Base-by-base conservation (phyloP, 768 basidiomycete genomes). In the Amyloporia xantha region DNA sequence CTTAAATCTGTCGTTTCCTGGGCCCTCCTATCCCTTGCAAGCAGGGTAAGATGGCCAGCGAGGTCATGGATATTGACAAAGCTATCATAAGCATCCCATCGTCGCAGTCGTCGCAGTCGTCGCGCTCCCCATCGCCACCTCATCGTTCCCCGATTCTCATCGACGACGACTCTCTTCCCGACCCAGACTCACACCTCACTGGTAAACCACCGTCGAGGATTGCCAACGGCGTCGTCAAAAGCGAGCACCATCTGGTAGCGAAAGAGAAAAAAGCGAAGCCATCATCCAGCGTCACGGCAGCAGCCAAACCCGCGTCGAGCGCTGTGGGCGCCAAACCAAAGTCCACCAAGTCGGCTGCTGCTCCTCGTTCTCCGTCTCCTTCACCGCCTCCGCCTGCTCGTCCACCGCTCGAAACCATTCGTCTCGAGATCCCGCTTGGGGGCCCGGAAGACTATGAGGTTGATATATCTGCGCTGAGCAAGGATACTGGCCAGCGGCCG, bases 381-480 rank as follows among this genome's bases (percentile, higher is more conserved):
- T 77, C 81, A 2, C 79, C 81, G 4, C 67, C 64, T 12, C 73
- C 50, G 44, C 71, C 62, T n/a, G 65, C 72, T 23, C 67, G 66
- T 1, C 75, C 74, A 4, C 80, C 76, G 0, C 64, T 81, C 15
- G 68, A 74, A 46, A 90, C 87, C 1, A 73, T 90, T 41, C 73
- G 87, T 3, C 73, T 90, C 20, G 72, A 82, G 2, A 86, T 91
- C 58, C 63, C 41, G 7, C 75, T 91, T 2, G 86, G 85, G 3
- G 86, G 87, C 0, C 85, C 84, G 1, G 73, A 77, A 1, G 81
- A 83, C 55, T 90, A 89, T 62, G 84, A 85, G 49, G 80, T 89
- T 40, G 80, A 89, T 57, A 76, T 89, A 50, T 57, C 75, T 5
- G 55, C 63, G 19, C 66, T 79, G 26, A 74, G 85, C 24, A 80